A percentile compares a stretch with the other conserved stretches of the same genome.
phyloP scores from a whole-genome alignment of 176 grass and related monocot genomes.

The Cenchrus americanus region DNA sequence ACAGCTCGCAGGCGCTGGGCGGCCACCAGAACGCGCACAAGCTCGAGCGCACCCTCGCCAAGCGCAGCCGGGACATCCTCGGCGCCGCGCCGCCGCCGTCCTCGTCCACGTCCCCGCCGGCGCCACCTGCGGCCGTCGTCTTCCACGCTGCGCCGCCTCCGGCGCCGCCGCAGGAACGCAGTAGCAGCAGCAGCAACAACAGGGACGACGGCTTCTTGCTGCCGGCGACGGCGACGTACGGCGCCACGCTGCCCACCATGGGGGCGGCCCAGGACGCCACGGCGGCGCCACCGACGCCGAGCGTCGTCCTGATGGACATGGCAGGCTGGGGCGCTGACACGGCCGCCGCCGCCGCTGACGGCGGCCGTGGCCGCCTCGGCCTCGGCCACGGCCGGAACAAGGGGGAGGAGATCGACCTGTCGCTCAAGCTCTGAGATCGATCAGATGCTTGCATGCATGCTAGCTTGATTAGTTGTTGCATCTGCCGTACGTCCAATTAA shows the following conservation, averaged over 20 bases:
- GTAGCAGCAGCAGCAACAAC: not conserved
- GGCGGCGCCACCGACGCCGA: not conserved
- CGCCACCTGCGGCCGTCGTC: not conserved
- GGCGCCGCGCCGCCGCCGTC: not conserved
- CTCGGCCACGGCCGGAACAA: not conserved
- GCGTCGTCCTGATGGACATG: not conserved
- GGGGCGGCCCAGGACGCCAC: not conserved
- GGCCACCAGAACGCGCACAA: constrained; percentile 99
- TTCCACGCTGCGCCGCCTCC: not conserved
- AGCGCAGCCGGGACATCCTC: constrained; percentile 52
- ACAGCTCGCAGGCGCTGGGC: constrained; percentile 88
- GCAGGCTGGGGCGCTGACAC: not conserved
- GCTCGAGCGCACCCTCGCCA: constrained; percentile 87
- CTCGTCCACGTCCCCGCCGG: not conserved
- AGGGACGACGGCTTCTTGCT: not conserved
- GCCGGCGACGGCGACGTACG: not conserved
- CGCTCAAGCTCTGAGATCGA: constrained; percentile 52
- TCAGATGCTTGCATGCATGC: not conserved
- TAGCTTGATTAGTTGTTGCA: not conserved
- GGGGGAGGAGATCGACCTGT: constrained; percentile 55
- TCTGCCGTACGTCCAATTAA: not conserved
- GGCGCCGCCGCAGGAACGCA: not conserved
- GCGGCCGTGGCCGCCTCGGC: not conserved
- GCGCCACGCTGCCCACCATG: not conserved
- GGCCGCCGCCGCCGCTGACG: not conserved